Evolutionary conservation across 768 basidiomycete species (phyloP), one percentile per base, ranked within the genome.

Genomic region (Paxillus rubicundulus): DNA sequence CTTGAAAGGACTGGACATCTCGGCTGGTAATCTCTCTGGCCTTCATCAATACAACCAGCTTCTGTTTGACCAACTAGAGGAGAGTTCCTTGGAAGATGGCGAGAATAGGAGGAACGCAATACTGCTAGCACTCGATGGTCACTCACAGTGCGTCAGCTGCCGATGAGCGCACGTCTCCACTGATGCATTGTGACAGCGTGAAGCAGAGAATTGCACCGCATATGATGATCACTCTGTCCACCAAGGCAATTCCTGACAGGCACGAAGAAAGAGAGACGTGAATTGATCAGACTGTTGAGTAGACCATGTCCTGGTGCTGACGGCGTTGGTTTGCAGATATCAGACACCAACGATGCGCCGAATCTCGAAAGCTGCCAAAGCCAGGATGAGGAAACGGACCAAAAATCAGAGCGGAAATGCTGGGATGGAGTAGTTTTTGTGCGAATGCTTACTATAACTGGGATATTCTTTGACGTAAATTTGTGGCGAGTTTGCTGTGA

Each of bases 41-140:
- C 67, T 92, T 32, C 80, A 89, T 62, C 89, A 92, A 63, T 91
- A 90, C 70, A 92, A 90, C 56, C 78, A 87, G 49, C 69, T 90
- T 10, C 80, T 82, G 0, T 78, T 62, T 39, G 66, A 90, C 24
- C 57, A 47, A 16, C 58, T 20, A 47, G 59, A 47, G 17, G 28
- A 32, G 20, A 59, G 64, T 12, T 55, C 65, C 4, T 66, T 63
- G 32, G 72, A 71, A 17, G 69, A 70, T 13, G 71, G 74, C 40
- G 69, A 74, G 1, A 58, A 65, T 7, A 70, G 61, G 47, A 46
- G 51, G n/a, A 47, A 60, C 45, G 57, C 64, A 20, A 42, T 74
- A 28, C 37, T 50, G 1, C 58, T 69, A n/a, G 80, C 78, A 2
- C 63, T 90, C 38, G 71, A 76, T 36, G 85, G 87, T 1, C 80